phyloP scores from a whole-genome alignment of 2,329 filamentous ascomycete genomes.

The Hypoxylon sp. region DNA sequence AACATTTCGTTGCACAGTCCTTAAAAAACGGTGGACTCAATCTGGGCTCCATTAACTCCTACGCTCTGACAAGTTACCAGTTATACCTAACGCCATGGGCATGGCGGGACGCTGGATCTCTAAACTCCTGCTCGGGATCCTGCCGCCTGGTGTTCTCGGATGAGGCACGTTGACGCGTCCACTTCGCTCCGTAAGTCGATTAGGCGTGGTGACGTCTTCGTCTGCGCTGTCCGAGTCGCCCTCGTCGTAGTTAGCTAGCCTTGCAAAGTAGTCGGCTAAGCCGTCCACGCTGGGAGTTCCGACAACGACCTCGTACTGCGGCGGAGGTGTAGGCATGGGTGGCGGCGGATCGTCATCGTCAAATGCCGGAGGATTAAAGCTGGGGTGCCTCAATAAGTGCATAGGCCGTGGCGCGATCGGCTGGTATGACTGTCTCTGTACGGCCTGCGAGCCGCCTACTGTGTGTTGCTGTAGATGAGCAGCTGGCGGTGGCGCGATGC shows the following conservation, averaged over 20 bases:
- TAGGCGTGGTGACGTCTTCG: slow-evolving; percentile 48
- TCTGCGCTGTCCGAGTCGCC: slow-evolving; percentile 55
- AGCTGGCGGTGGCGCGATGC: slow-evolving; percentile 66
- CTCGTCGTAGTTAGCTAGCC: slow-evolving; percentile 79
- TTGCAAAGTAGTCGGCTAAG: slow-evolving; percentile 87
- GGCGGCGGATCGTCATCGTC: slow-evolving; percentile 84
- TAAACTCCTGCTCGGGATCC: slow-evolving; percentile 69
- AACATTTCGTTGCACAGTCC: not conserved
- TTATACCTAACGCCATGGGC: slow-evolving; percentile 47
- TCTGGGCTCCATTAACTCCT: slow-evolving; percentile 44
- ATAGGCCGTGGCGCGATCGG: slow-evolving; percentile 74
- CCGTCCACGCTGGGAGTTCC: slow-evolving; percentile 76
- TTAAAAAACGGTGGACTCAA: not conserved
- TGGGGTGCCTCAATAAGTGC: slow-evolving; percentile 84
- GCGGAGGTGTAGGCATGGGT: slow-evolving; percentile 79
- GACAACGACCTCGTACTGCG: slow-evolving; percentile 84
- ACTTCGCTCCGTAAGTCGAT: slow-evolving; percentile 63
- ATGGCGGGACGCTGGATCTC: slow-evolving; percentile 64
- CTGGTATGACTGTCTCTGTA: slow-evolving; percentile 45
- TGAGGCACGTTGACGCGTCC: slow-evolving; percentile 71
- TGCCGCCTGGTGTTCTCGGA: slow-evolving; percentile 66
- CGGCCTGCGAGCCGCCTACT: slow-evolving; percentile 43
- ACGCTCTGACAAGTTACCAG: slow-evolving; percentile 47
- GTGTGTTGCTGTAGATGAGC: slow-evolving; percentile 63
- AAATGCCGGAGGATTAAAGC: slow-evolving; percentile 89